phyloP scores from a whole-genome alignment of 352 stramenopile species.

The Phytophthora boehmeriae region DNA sequence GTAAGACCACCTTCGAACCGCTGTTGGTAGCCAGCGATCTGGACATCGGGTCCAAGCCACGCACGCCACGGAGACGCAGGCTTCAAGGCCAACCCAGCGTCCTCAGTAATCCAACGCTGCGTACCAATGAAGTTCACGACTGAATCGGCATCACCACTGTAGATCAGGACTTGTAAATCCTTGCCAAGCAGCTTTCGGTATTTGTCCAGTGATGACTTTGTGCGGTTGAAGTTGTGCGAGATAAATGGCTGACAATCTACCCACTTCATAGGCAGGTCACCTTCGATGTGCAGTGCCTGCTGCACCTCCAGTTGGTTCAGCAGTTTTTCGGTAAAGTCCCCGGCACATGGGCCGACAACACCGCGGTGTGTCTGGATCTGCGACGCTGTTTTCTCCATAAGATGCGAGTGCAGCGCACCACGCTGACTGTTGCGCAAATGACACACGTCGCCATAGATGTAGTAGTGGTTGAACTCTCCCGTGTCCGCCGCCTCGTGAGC shows the following conservation, averaged over 20 bases:
- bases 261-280: slow-evolving; percentile 48
- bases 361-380: slow-evolving; percentile 50
- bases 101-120: slow-evolving; percentile 67
- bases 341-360: slow-evolving; percentile 58
- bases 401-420: slow-evolving; percentile 40
- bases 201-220: slow-evolving; percentile 62
- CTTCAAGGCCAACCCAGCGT: slow-evolving; percentile 49
- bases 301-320: slow-evolving; percentile 62
- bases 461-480: slow-evolving; percentile 65
- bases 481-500: slow-evolving; percentile 45
- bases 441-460: slow-evolving; percentile 78
- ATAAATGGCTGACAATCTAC: slow-evolving; percentile 62
- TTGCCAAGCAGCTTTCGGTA: slow-evolving; percentile 61
- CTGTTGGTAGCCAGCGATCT: slow-evolving; percentile 87
- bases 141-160: slow-evolving; percentile 73
- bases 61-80: slow-evolving; percentile 49
- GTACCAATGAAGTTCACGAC: slow-evolving; percentile 88
- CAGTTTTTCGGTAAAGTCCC: slow-evolving; percentile 56
- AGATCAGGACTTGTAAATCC: slow-evolving; percentile 60
- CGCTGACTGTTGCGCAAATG: slow-evolving; percentile 60
- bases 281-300: slow-evolving; percentile 60
- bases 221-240: slow-evolving; percentile 46
- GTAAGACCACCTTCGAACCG: slow-evolving; percentile 73
- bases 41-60: slow-evolving; percentile 63
- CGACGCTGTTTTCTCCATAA: slow-evolving; percentile 31